Evolutionary conservation across 192 early-diverging fungal species (phyloP).

Genomic region (Gaertneriomyces sp.): DNA sequence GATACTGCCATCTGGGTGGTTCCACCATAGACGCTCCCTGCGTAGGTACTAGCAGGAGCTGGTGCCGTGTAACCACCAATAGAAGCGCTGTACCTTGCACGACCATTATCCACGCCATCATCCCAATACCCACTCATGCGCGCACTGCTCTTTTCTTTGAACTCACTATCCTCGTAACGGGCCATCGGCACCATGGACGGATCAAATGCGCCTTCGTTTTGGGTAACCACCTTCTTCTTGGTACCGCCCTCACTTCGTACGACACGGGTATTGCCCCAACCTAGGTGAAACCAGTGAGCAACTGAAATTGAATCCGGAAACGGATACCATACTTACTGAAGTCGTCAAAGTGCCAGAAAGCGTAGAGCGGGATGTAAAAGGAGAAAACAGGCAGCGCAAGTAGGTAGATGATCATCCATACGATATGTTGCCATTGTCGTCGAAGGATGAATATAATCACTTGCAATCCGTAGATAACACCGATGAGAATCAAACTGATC

Average conservation of each 20-base stretch:
- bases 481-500: conserved; percentile 73
- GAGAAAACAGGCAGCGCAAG: conserved; percentile 80
- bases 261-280: conserved; percentile 95
- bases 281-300: conserved; percentile 19
- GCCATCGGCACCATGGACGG: conserved; percentile 9
- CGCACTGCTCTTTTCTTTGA: conserved; percentile 76
- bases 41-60: neutral
- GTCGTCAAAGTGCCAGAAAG: conserved; percentile 99
- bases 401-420: conserved; percentile 93
- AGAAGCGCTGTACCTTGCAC: too few species aligned
- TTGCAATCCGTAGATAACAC: conserved; percentile 82
- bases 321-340: conserved; percentile 42
- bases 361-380: conserved; percentile 82
- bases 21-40: neutral
- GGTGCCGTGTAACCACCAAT: too few species aligned
- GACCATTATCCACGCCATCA: conserved; percentile 9
- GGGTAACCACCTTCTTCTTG: conserved; percentile 46
- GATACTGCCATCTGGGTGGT: neutral
- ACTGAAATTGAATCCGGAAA: too few species aligned
- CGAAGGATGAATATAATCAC: conserved; percentile 77
- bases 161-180: conserved; percentile 27
- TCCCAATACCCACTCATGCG: conserved; percentile 64
- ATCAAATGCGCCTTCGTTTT: neutral
- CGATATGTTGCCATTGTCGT: conserved; percentile 63
- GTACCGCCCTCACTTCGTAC: conserved; percentile 77